phyloP scores from a whole-genome alignment of 805 yeast species.

The Zygoascus bituminiphila region DNA sequence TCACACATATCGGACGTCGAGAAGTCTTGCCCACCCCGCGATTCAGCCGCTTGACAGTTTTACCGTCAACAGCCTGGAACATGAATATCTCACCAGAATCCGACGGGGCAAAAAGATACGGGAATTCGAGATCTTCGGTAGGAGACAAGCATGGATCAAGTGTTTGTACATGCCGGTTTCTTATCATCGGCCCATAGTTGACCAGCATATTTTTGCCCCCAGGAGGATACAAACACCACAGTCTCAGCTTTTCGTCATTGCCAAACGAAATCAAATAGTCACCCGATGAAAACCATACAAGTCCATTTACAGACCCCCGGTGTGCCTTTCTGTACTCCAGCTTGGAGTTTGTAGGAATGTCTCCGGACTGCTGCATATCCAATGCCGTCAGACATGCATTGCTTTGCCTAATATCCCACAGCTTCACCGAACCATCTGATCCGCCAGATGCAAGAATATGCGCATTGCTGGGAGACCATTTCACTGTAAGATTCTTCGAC shows the following conservation, averaged over 20 bases:
- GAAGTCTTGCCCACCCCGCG: slow-evolving; percentile 34
- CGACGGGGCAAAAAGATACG: slow-evolving; percentile 60
- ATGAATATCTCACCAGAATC: slow-evolving; percentile 66
- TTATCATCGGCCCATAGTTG: slow-evolving; percentile 70
- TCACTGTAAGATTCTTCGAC: slow-evolving; percentile 47
- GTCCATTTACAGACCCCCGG: slow-evolving; percentile 67
- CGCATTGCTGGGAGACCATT: slow-evolving; percentile 65
- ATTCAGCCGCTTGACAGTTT: slow-evolving; percentile 48
- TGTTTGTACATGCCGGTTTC: slow-evolving; percentile 54
- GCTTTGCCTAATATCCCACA: slow-evolving; percentile 81
- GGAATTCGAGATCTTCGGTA: slow-evolving; percentile 43
- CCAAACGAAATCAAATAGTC: slow-evolving; percentile 58
- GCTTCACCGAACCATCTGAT: slow-evolving; percentile 64
- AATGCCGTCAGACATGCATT: slow-evolving; percentile 54
- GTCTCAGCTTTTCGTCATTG: slow-evolving; percentile 67
- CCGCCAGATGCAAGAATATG: slow-evolving; percentile 72
- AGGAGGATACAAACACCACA: slow-evolving; percentile 62
- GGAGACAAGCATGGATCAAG: slow-evolving; percentile 49
- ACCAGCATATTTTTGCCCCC: slow-evolving; percentile 50
- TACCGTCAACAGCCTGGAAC: slow-evolving; percentile 53
- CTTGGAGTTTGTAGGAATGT: slow-evolving; percentile 22
- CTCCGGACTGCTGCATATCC: slow-evolving; percentile 45
- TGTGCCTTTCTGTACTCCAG: slow-evolving; percentile 50
- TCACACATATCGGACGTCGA: slow-evolving; percentile 43
- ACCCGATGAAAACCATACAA: slow-evolving; percentile 67